These are phyloP conservation scores for Triglochin maritima DNA, from an alignment of 106 monocot species.

Conservation along the genomic window DNA sequence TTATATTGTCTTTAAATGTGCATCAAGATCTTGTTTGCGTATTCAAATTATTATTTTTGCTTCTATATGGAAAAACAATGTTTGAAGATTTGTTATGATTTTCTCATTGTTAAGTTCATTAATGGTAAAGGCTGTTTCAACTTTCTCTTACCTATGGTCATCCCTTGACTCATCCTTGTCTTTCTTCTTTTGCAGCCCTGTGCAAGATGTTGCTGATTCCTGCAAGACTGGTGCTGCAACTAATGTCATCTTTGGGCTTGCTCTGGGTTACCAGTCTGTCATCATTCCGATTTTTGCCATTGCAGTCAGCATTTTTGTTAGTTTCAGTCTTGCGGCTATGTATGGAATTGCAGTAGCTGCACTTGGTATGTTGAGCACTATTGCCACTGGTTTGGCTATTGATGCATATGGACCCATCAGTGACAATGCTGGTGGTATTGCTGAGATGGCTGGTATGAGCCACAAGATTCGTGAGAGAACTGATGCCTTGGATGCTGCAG, in stretches of 20 bases:
- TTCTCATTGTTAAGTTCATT: neutral
- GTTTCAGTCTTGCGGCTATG: constrained; percentile 30
- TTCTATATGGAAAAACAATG: too few species aligned
- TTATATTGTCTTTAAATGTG: neutral
- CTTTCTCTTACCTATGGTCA: too few species aligned
- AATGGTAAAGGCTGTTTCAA: neutral
- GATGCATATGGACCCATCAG: constrained; percentile 32
- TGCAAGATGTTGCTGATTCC: constrained; percentile 28
- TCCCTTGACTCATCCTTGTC: neutral
- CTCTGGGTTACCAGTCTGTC: constrained; percentile 24
- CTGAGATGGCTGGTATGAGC: constrained; percentile 34
- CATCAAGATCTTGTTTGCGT: neutral
- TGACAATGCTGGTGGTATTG: constrained; percentile 30
- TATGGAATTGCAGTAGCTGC: constrained; percentile 28
- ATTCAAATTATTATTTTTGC: neutral
- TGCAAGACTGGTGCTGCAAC: constrained; percentile 29
- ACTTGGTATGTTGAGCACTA: constrained; percentile 29
- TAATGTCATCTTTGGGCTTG: constrained; percentile 29
- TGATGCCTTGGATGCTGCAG: constrained; percentile 24
- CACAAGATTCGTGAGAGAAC: constrained; percentile 26
- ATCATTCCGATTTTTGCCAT: constrained; percentile 30
- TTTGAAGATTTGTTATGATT: neutral
- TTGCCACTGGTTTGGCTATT: constrained; percentile 27
- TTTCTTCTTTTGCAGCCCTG: constrained; percentile 14
- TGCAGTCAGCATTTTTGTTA: constrained; percentile 26